phyloP scores from a whole-genome alignment of 257 asterid species.

The Solanum medicagineum region DNA sequence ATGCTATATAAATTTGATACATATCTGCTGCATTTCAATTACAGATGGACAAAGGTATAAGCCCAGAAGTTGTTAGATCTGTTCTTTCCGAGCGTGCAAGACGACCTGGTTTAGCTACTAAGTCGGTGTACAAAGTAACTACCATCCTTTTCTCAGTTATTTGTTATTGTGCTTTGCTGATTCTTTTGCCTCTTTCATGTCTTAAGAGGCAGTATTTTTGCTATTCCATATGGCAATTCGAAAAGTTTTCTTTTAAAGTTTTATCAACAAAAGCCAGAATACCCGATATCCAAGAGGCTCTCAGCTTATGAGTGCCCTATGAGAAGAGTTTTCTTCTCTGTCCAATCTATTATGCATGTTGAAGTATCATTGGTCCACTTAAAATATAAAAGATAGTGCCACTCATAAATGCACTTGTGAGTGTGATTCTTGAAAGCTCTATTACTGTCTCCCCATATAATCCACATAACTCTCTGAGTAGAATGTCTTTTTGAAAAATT shows the following conservation, averaged over 20 bases:
- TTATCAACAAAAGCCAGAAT: neutral
- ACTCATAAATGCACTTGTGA: neutral
- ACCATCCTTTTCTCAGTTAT: neutral
- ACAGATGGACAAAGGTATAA: slow-evolving; percentile 74
- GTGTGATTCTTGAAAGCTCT: neutral
- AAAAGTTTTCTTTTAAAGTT: neutral
- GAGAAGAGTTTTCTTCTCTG: neutral
- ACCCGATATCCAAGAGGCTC: neutral
- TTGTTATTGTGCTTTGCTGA: neutral
- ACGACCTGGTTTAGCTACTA: slow-evolving; percentile 66
- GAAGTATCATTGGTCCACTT: neutral
- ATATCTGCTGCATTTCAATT: slow-evolving; percentile 11
- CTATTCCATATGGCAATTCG: neutral
- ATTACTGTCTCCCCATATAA: neutral
- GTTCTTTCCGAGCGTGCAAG: slow-evolving; percentile 82
- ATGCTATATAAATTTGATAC: slow-evolving; percentile 2
- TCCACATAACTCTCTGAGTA: neutral
- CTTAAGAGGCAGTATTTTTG: neutral
- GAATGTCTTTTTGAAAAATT: neutral
- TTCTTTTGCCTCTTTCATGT: neutral
- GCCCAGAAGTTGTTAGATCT: slow-evolving; percentile 86
- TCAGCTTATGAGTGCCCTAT: neutral
- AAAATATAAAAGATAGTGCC: neutral
- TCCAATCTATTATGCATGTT: neutral
- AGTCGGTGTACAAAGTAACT: slow-evolving; percentile 62